phyloP scores from a whole-genome alignment of 306 rosid genomes.

The Cyamopsis tetragonoloba region DNA sequence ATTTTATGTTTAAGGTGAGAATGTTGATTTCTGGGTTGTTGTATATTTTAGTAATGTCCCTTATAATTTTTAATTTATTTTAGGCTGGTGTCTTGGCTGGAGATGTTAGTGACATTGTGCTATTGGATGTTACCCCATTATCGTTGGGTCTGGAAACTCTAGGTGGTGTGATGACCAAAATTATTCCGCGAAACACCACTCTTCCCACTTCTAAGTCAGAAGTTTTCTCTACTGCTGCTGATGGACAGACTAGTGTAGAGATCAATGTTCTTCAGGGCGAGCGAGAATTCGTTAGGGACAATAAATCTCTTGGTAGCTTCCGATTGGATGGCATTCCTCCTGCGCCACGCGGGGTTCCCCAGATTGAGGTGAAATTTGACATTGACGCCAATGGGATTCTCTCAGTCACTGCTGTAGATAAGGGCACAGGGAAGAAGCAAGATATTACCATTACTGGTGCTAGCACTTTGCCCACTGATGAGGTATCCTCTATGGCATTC shows the following conservation, averaged over 20 bases:
- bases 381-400: constrained; percentile 94
- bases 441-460: constrained; percentile 98
- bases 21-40: neutral
- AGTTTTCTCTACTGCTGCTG: constrained; percentile 96
- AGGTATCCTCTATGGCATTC: constrained; percentile 44
- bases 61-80: neutral
- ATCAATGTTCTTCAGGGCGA: constrained; percentile 94
- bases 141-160: constrained; percentile 88
- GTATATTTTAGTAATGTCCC: neutral
- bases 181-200: constrained; percentile 92
- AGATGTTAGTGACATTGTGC: constrained; percentile 87
- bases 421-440: constrained; percentile 94
- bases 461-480: constrained; percentile 87
- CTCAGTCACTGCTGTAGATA: constrained; percentile 82
- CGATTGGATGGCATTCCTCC: constrained; percentile 94
- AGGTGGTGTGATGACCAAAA: constrained; percentile 95
- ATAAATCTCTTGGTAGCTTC: constrained; percentile 96
- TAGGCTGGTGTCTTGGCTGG: constrained; percentile 95
- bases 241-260: constrained; percentile 95
- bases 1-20: neutral
- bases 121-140: constrained; percentile 78
- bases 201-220: constrained; percentile 95
- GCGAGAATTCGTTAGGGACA: constrained; percentile 92
- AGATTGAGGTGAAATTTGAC: constrained; percentile 95
- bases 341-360: constrained; percentile 96